Base-by-base conservation (phyloP, 495 filamentous ascomycete species). In the Thermochaetoides thermophila region DNA sequence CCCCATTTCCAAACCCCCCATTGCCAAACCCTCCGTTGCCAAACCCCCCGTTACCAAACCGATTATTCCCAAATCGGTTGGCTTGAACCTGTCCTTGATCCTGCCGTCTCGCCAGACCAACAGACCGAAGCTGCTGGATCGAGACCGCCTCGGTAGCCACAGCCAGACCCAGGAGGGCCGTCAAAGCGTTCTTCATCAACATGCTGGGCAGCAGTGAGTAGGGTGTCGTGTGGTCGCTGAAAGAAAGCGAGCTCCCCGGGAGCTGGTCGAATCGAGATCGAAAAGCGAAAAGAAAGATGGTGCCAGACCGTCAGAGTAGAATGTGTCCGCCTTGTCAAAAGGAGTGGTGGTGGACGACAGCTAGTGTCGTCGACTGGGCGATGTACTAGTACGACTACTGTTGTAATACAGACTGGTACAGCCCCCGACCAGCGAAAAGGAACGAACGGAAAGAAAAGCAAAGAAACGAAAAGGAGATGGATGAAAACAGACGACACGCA, bases 301-400 rank as follows among this genome's bases (percentile, higher is more conserved):
- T 67, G 53, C 63, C 63, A 65, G 63, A 64, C 63, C 61, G 49
- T 45, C 34, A 40, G 29, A 43, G 38, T 34, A 41, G 36, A 48
- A 14, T 15, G 15, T 32, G 14, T 51, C n/a, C n/a, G n/a, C n/a
- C n/a, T n/a, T n/a, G 50, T 52, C 43, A 43, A 61, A 55, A 50
- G 49, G 56, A 61, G 45, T 50, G 55, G 46, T 53, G 57, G 46
- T 56, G 48, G 44, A 50, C 38, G 57, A 61, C 58, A 55, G 40
- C 44, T 52, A 43, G 55, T 44, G 45, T 43, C 44, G 55, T 48
- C 36, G 41, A 45, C 57, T 21, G 17, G 44, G 40, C 41, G 53
- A 46, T 44, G 37, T 27, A 38, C 29, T 32, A 32, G 36, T 46
- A 50, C 49, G 55, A 49, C n/a, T n/a, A n/a, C n/a, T n/a, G n/a